phyloP scores from a whole-genome alignment of 768 basidiomycete genomes.

The Boletus pseudopeckii region DNA sequence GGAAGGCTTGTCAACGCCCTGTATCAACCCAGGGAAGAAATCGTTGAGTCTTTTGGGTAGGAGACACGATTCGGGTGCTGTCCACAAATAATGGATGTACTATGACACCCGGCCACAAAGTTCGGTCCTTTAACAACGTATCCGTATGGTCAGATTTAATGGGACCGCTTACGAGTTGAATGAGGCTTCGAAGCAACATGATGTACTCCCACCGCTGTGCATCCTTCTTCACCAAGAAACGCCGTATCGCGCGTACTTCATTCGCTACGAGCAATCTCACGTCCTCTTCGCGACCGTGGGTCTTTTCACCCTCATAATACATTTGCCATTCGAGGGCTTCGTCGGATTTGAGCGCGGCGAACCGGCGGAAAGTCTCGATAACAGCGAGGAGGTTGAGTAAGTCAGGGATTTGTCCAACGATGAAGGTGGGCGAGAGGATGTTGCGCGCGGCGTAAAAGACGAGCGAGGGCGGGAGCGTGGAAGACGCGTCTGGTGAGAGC shows the following conservation, averaged over 20 bases:
- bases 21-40: constrained; percentile 29
- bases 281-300: not conserved
- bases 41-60: constrained; percentile 20
- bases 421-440: constrained; percentile 28
- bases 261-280: constrained; percentile 18
- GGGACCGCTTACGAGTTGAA: constrained; percentile 15
- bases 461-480: constrained; percentile 12
- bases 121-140: not conserved
- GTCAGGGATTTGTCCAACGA: constrained; percentile 31
- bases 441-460: constrained; percentile 29
- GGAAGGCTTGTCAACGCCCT: constrained; percentile 12
- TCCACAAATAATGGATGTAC: constrained; percentile 31
- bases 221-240: constrained; percentile 13
- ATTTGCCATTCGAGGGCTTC: constrained; percentile 27
- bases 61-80: constrained; percentile 26
- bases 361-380: constrained; percentile 24
- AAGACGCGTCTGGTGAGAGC: not conserved
- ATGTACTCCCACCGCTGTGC: constrained; percentile 22
- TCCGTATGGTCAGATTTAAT: not conserved
- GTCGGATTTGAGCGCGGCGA: constrained; percentile 11
- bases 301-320: constrained; percentile 16
- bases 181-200: constrained; percentile 20
- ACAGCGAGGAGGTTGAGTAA: constrained; percentile 23
- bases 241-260: constrained; percentile 12
- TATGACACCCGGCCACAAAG: not conserved